phyloP scores from a whole-genome alignment of 148 eudicot species.

The Rhododendron molle region DNA sequence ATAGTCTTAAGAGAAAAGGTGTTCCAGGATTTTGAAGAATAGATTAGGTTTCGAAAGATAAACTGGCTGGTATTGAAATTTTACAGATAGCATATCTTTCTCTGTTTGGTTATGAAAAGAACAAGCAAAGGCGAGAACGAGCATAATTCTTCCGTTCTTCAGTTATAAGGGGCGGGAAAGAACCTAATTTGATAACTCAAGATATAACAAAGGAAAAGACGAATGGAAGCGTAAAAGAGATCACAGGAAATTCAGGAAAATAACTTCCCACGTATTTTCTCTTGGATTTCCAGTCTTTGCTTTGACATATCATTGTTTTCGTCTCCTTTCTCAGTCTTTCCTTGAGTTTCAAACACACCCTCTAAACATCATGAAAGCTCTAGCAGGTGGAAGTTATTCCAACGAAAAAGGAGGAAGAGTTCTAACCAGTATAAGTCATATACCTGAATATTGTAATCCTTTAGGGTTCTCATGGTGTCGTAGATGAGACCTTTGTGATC shows the following conservation, averaged over 20 bases:
- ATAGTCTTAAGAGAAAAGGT: neutral
- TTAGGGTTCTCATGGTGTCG: constrained; percentile 56
- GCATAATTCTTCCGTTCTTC: neutral
- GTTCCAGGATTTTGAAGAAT: neutral
- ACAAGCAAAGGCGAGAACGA: neutral
- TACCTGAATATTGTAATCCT: constrained; percentile 68
- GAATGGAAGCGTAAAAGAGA: neutral
- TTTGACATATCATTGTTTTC: neutral
- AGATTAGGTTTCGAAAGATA: neutral
- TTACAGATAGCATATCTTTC: neutral
- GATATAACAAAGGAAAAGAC: neutral
- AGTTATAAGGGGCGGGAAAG: neutral
- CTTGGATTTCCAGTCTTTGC: neutral
- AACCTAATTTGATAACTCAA: neutral
- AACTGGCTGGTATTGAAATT: neutral
- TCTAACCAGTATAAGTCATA: neutral
- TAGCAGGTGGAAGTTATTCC: no score
- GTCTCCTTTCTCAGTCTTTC: neutral
- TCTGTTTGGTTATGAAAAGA: neutral
- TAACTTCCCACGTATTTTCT: neutral
- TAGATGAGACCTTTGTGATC: constrained; percentile 62
- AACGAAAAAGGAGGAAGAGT: neutral
- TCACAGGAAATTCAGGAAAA: neutral
- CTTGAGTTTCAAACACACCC: neutral
- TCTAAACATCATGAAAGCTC: neutral